phyloP scores from a whole-genome alignment of 2,329 filamentous ascomycete species.

The Calonectria hongkongensis region DNA sequence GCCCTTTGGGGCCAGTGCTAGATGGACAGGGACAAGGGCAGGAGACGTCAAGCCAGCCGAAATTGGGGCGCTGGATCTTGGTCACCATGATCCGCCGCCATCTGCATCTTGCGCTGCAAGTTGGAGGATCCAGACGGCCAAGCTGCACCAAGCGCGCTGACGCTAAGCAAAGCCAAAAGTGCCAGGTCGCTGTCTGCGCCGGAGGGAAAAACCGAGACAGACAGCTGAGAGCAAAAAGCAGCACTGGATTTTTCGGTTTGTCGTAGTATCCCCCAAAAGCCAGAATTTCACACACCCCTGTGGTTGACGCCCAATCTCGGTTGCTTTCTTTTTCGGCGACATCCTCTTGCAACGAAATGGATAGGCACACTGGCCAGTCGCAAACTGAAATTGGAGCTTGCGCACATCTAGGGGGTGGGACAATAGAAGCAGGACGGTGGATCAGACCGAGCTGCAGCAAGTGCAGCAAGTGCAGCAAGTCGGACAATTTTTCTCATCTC shows the following conservation, averaged over 20 bases:
- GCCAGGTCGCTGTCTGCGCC: slow-evolving; percentile 17
- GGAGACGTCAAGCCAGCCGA: slow-evolving; percentile 39
- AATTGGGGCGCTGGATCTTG: slow-evolving; percentile 42
- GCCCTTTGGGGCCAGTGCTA: slow-evolving; percentile 30
- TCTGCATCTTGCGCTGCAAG: slow-evolving; percentile 47
- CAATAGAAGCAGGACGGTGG: slow-evolving; percentile 52
- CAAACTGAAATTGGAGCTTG: slow-evolving; percentile 47
- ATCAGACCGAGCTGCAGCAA: slow-evolving; percentile 56
- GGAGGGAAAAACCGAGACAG: slow-evolving; percentile 8
- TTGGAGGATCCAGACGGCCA: slow-evolving; percentile 42
- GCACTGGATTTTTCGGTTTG: slow-evolving; percentile 56
- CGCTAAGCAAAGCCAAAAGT: slow-evolving; percentile 55
- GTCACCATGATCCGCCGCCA: slow-evolving; percentile 46
- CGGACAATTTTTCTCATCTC: slow-evolving; percentile 50
- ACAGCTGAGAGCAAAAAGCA: slow-evolving; percentile 56
- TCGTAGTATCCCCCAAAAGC: slow-evolving; percentile 35
- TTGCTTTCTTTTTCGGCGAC: slow-evolving; percentile 49
- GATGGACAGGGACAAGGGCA: slow-evolving; percentile 33
- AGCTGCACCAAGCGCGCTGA: slow-evolving; percentile 58
- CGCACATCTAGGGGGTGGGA: slow-evolving; percentile 46
- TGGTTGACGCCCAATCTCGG: slow-evolving; percentile 42
- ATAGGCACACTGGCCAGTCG: slow-evolving; percentile 43
- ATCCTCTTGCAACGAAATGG: slow-evolving; percentile 41
- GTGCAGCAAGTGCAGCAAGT: slow-evolving; percentile 54
- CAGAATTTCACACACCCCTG: slow-evolving; percentile 43